These are phyloP conservation scores for Puccinia triticina DNA, from an alignment of 1,284 basidiomycete genomes.

Conservation along the genomic window DNA sequence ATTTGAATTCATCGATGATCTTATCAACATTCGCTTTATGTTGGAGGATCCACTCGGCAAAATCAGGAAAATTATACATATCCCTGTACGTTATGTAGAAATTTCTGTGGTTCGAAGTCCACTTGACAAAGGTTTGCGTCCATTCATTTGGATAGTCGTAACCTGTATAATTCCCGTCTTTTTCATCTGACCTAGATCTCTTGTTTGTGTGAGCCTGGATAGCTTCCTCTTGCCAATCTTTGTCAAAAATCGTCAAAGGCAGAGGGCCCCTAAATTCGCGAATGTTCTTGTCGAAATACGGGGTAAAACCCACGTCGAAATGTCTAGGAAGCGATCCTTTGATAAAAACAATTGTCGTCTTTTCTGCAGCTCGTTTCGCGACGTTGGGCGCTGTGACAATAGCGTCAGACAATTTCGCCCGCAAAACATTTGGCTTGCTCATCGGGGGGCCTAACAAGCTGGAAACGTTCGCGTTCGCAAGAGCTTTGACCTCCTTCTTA, in stretches of 20 bases:
- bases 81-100: background rate
- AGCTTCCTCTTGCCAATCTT: background rate
- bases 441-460: no score
- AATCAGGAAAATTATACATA: background rate
- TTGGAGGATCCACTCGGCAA: background rate
- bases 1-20: background rate
- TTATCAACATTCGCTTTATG: background rate
- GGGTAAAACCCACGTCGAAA: background rate
- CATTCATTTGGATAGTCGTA: background rate
- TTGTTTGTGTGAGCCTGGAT: background rate
- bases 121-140: background rate
- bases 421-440: background rate
- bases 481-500: no score
- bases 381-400: background rate
- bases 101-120: background rate
- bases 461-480: no score
- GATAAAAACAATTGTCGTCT: no score
- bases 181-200: background rate
- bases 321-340: no score
- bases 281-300: background rate
- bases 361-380: background rate
- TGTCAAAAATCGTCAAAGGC: constrained; percentile 16
- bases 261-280: background rate
- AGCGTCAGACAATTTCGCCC: background rate
- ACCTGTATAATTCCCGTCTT: background rate